These are phyloP conservation scores for Arthrobotrys musiformis DNA, from an alignment of 2,329 filamentous ascomycete genomes.

Conservation along the genomic window DNA sequence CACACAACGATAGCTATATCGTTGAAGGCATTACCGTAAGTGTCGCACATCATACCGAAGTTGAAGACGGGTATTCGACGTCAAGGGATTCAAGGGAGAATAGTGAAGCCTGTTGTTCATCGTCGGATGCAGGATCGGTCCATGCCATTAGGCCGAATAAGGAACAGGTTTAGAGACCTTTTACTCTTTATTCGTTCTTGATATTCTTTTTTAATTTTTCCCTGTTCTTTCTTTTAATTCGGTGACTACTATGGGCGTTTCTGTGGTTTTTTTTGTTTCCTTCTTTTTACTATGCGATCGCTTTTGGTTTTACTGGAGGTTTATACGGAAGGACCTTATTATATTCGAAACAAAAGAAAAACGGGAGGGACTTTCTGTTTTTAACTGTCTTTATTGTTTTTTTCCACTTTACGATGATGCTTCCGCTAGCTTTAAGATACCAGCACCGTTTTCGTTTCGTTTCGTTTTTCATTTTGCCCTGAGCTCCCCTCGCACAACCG, in stretches of 20 bases:
- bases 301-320: background rate
- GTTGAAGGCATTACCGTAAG: constrained; percentile 50
- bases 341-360: background rate
- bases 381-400: background rate
- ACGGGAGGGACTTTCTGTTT: background rate
- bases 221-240: background rate
- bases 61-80: constrained; percentile 45
- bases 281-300: background rate
- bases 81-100: constrained; percentile 36
- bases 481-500: background rate
- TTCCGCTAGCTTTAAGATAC: constrained; percentile 17
- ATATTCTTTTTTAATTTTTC: constrained; percentile 1
- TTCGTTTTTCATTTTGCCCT: background rate
- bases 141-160: constrained; percentile 50
- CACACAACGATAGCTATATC: constrained; percentile 40
- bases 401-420: background rate
- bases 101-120: constrained; percentile 35
- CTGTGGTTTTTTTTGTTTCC: background rate
- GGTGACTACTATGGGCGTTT: background rate
- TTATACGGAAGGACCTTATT: background rate
- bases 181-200: constrained; percentile 24
- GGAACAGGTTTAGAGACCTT: constrained; percentile 37
- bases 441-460: background rate
- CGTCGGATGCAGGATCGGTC: constrained; percentile 39
- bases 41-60: constrained; percentile 31